Base-by-base conservation (phyloP, 192 early-diverging fungal genomes). In the Spinellus fusiger region DNA sequence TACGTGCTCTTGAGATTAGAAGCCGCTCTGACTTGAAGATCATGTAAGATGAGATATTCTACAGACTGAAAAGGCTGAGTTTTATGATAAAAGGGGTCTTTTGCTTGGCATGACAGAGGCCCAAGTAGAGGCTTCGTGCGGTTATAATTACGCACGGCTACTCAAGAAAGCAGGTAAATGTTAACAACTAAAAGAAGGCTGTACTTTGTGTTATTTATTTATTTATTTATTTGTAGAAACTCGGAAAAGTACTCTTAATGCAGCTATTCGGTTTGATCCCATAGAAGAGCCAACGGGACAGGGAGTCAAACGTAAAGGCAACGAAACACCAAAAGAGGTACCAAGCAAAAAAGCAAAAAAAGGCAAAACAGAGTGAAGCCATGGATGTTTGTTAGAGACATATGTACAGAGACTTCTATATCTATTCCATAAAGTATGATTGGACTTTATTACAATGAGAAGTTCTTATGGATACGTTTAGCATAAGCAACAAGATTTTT, bases 11-110 rank as follows among this genome's bases (percentile, higher is more conserved):
- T 56, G 87, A 93, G 35, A 64, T 92, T 34, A 76, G 86, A 25
- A 82, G 89, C 37, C 84, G 87, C 6, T 81, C 85, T 54, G 93
- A 95, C 64, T 75, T 94, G 25, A 77, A 89, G 20, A 91, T 91
- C 60, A 73, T 95, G 84, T 91, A 73, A 77, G 81, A n/a, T n/a
- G n/a, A n/a, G 13, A 37, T 12, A 40, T 31, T 29, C 4, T 13
- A 66, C 13, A 26, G 33, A 26, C 15, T 5, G 48, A 27, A 25
- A 18, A 5, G 4, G 20, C n/a, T 26, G 10, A n/a, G 5, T 16
- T 53, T 59, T 61, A 1, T 50, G 26, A 33, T 13, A n/a, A 34
- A 53, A 67, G 58, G 10, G 62, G 69, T 10, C 27, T 58, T 10
- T 49, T 65, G 52, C 56, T 61, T 57, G 69, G 69, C 3, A 48